phyloP scores from a whole-genome alignment of 2,329 filamentous ascomycete species.

The Aspergillus bombycis region DNA sequence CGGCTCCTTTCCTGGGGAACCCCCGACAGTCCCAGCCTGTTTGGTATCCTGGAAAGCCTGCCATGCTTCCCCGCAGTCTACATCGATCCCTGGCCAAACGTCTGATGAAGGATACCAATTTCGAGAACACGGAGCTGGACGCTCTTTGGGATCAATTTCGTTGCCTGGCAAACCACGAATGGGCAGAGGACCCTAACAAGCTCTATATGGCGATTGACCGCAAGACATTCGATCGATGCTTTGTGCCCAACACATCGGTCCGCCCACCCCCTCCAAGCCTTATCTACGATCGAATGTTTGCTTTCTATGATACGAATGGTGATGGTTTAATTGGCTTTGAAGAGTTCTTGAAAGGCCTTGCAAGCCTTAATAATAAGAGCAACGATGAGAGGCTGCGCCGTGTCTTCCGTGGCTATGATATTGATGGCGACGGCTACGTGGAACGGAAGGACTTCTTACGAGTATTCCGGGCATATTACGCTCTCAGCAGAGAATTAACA shows the following conservation, averaged over 20 bases:
- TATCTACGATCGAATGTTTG: conserved; percentile 94
- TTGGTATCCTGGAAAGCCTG: conserved; percentile 87
- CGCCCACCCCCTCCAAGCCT: conserved; percentile 80
- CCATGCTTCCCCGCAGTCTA: conserved; percentile 69
- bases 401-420: conserved; percentile 87
- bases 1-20: conserved; percentile 78
- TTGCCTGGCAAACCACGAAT: conserved; percentile 85
- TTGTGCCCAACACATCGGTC: conserved; percentile 81
- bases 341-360: conserved; percentile 84
- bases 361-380: conserved; percentile 62
- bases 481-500: conserved; percentile 86
- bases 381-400: conserved; percentile 69
- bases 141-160: conserved; percentile 97
- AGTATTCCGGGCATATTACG: conserved; percentile 90
- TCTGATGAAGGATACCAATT: conserved; percentile 71
- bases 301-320: conserved; percentile 89
- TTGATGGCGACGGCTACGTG: conserved; percentile 85
- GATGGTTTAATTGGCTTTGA: conserved; percentile 90
- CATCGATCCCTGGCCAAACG: conserved; percentile 68
- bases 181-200: conserved; percentile 76
- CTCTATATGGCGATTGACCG: conserved; percentile 85
- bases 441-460: conserved; percentile 84
- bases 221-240: conserved; percentile 87
- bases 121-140: conserved; percentile 86
- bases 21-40: conserved; percentile 78